phyloP scores from a whole-genome alignment of 2,329 filamentous ascomycete species.

The Penicillium freii region DNA sequence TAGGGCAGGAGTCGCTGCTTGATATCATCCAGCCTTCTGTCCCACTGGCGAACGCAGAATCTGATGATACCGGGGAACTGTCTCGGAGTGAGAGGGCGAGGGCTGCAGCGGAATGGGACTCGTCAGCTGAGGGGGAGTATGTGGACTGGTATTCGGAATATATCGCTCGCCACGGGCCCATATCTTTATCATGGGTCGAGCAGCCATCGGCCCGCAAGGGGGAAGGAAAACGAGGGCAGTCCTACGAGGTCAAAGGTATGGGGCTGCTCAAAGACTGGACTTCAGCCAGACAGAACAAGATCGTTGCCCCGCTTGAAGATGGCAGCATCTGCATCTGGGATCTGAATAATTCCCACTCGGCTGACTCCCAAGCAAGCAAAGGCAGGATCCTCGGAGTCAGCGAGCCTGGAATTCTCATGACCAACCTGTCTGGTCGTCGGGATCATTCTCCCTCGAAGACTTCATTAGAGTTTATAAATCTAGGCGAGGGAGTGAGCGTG shows the following conservation, averaged over 20 bases:
- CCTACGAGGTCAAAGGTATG: constrained; percentile 69
- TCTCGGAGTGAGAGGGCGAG: constrained; percentile 31
- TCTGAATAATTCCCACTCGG: constrained; percentile 48
- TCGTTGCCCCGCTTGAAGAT: constrained; percentile 78
- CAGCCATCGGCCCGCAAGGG: constrained; percentile 48
- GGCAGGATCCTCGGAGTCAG: constrained; percentile 64
- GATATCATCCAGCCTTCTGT: constrained; percentile 34
- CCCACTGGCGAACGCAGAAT: not conserved
- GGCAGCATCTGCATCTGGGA: constrained; percentile 89
- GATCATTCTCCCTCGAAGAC: constrained; percentile 29
- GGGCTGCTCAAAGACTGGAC: constrained; percentile 61
- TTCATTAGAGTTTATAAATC: constrained; percentile 43
- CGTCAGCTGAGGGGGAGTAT: constrained; percentile 66
- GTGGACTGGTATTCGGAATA: constrained; percentile 88
- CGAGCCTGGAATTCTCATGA: constrained; percentile 63
- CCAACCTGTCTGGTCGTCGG: constrained; percentile 65
- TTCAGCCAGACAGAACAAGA: constrained; percentile 55
- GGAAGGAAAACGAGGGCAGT: constrained; percentile 38
- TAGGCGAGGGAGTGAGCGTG: constrained; percentile 80
- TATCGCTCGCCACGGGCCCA: constrained; percentile 72
- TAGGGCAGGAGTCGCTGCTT: constrained; percentile 35
- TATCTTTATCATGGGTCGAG: constrained; percentile 75
- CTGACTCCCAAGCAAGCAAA: constrained; percentile 42
- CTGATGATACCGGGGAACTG: constrained; percentile 4
- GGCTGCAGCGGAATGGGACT: constrained; percentile 72